Evolutionary conservation across 495 filamentous ascomycete species (phyloP).

Genomic region (Penicillium daleae): DNA sequence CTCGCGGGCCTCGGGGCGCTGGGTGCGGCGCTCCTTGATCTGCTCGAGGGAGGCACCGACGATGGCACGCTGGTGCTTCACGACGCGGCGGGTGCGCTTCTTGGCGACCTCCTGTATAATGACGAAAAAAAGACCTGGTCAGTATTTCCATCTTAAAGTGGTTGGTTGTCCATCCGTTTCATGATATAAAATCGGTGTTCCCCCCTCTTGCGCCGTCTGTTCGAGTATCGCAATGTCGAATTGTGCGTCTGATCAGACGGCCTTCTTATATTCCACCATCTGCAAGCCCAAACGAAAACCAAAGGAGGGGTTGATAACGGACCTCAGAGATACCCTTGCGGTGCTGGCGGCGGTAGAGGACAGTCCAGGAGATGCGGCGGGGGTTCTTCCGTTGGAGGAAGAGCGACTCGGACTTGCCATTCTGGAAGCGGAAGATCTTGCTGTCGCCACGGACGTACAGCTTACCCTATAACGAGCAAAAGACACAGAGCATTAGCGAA

Average conservation of each 20-base stretch:
- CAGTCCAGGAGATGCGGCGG: slow-evolving; percentile 97
- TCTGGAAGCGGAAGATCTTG: slow-evolving; percentile 99
- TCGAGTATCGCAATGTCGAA: slow-evolving; percentile 10
- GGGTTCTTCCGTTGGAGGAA: slow-evolving; percentile 99
- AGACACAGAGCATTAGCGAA: slow-evolving; percentile 37
- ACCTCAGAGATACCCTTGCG: slow-evolving; percentile 99
- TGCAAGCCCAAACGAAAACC: slow-evolving; percentile 25
- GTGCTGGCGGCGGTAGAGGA: slow-evolving; percentile 96
- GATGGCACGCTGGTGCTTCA: slow-evolving; percentile 98
- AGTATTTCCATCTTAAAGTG: slow-evolving; percentile 35
- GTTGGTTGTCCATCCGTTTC: slow-evolving; percentile 11
- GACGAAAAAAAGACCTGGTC: slow-evolving; percentile 40
- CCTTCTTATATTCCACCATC: slow-evolving; percentile 18
- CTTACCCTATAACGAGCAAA: slow-evolving; percentile 73
- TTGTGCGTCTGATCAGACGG: slow-evolving; percentile 4
- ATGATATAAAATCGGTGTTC: slow-evolving; percentile 2
- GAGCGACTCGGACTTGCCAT: slow-evolving; percentile 98
- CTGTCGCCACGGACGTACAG: slow-evolving; percentile 98
- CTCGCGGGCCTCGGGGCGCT: slow-evolving; percentile 91
- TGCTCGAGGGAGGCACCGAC: slow-evolving; percentile 98
- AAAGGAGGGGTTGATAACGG: slow-evolving; percentile 49
- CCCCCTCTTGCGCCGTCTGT: slow-evolving; percentile 28
- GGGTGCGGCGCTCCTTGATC: slow-evolving; percentile 96
- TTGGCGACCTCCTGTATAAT: slow-evolving; percentile 90
- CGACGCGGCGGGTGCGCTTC: slow-evolving; percentile 96